Base-by-base conservation (phyloP, 768 basidiomycete genomes). In the Lactifluus volemus region DNA sequence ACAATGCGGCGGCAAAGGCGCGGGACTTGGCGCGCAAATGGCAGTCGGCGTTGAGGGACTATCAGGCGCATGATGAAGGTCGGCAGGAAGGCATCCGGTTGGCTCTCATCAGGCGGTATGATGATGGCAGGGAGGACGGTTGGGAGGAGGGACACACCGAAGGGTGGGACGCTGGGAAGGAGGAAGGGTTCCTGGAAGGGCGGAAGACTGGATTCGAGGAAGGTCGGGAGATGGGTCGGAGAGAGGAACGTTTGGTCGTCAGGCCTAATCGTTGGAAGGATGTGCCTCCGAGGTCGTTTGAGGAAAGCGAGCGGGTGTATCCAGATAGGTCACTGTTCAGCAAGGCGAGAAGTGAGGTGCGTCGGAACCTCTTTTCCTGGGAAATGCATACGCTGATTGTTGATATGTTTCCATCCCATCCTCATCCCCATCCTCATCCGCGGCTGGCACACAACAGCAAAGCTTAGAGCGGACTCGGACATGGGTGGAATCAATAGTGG, bases 71-170 rank as follows among this genome's bases (percentile, higher is more conserved):
- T 6, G 65, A 64, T 4, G 63, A 64, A 59, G 65, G 65, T 4
- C 42, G 63, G 45, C 52, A 64, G 38, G 63, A 64, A 49, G 65
- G 63, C 2, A 54, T 65, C 11, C 55, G 65, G 17, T 10, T 65
- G 44, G 65, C 65, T 32, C 52, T 65, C 36, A 17, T 55, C 25
- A 51, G 55, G 56, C 41, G 59, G 30, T 66, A 66, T 41, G 65
- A 66, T 15, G 65, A 66, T 49, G 65, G 63, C 25, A 30, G 59
- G 38, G 63, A 65, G 42, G 65, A 64, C 10, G 65, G 65, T 5
- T 66, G 55, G 52, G 65, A 63, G 45, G 64, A 65, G 29, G 64
- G 64, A 4, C 61, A 53, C 17, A 55, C 41, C 9, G 64, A 65
- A 7, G 64, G 64, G n/a, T 65, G 52, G 52, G 60, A 59, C 8